Evolutionary conservation across 805 yeast species (phyloP), one percentile per base, ranked within the genome.

Genomic region (Wickerhamomyces hampshirensis): DNA sequence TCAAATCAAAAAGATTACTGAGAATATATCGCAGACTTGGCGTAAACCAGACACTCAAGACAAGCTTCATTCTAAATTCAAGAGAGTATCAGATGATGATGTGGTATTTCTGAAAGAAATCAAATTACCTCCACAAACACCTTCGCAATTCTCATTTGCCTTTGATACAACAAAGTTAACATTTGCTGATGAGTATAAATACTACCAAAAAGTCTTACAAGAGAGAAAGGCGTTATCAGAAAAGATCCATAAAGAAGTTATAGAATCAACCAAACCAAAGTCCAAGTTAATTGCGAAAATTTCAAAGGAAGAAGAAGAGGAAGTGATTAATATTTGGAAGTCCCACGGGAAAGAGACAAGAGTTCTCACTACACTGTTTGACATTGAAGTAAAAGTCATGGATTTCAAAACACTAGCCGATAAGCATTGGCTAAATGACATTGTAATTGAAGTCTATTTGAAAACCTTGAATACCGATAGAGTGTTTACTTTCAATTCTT

Each of bases 361-460:
- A 15, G 42, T 52, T 4, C 40, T 64, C 2, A 38, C 56, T 2
- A 57, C 56, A 18, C 55, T 56, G 8, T 55, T 56, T 26, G 62
- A 60, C 28, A 74, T 89, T 29, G 91, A 84, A 33, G 71, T 89
- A 3, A 61, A 63, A 4, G 71, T 73, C 0, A 62, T 74, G 23
- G 98, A 93, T 56, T 58, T 91, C 37, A 67, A 70, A 30, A 87
- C 96, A 0, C 64, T 93, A 23, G 61, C 70, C 7, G 84, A 81
- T 36, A 68, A 81, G 5, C 62, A 70, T 27, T 93, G 98, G 98
- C 69, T 93, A 21, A 93, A 93, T 55, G 98, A 93, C 59, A 84
- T 80, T 30, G 71, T 93, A 5, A 89, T 93, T 40, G 98, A 93
- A 53, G 81, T 79, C 48, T 91, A 82, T 55, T 65, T 89, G 51